Conservation (phyloP, 2,329 filamentous ascomycete genomes). For the Massarina eburnea region DNA sequence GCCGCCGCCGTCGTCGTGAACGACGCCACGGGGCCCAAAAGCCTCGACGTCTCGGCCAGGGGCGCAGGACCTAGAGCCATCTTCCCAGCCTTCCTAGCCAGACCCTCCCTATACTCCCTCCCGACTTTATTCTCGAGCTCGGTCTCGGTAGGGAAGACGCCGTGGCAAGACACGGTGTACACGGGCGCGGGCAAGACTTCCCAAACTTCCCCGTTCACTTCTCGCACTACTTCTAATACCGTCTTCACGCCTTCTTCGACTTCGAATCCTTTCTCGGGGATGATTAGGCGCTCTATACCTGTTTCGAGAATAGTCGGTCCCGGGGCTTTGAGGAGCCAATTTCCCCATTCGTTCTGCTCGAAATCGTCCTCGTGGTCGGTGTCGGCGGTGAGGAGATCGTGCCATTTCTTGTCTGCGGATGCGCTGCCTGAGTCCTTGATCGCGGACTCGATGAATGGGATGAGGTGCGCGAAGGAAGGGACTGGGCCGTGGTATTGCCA, state of each 20-base stretch:
- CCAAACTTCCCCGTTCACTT: slow-evolving; percentile 11
- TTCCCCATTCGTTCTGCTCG: neutral
- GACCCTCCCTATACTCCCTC: slow-evolving; percentile 5
- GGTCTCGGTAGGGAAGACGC: slow-evolving; percentile 12
- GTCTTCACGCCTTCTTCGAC: slow-evolving; percentile 10
- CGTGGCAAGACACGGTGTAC: slow-evolving; percentile 17
- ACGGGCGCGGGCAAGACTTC: slow-evolving; percentile 15
- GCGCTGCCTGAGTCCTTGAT: slow-evolving; percentile 10
- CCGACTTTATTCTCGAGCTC: slow-evolving; percentile 1
- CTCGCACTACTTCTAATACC: slow-evolving; percentile 12
- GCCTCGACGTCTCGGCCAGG: neutral
- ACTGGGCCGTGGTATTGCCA: slow-evolving; percentile 21
- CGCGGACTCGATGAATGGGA: slow-evolving; percentile 14
- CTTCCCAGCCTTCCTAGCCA: neutral
- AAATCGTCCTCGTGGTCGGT: neutral
- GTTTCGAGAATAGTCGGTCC: neutral
- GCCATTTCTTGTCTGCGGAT: neutral
- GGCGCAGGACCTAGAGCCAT: neutral
- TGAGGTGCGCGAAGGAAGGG: slow-evolving; percentile 16
- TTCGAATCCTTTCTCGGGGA: slow-evolving; percentile 10
- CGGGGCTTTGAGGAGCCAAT: neutral
- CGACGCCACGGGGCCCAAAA: neutral
- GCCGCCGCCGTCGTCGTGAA: slow-evolving; percentile 3
- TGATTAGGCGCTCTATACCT: neutral
- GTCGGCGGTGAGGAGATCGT: neutral